Evolutionary conservation across 2,329 filamentous ascomycete species (phyloP).

Genomic region (Fusarium multiceps): DNA sequence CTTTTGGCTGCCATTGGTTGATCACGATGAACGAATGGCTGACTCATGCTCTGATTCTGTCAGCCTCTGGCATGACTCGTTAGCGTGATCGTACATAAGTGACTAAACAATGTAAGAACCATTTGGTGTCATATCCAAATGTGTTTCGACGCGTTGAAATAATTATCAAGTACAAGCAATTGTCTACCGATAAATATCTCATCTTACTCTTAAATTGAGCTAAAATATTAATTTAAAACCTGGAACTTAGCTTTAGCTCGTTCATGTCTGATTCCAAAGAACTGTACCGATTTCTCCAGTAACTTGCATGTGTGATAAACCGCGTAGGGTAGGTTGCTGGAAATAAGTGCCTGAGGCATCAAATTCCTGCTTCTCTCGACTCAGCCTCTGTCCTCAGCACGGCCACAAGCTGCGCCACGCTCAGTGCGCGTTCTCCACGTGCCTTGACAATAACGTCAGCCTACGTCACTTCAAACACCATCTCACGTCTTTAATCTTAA

Average conservation of each 20-base stretch:
- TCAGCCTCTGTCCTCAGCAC: background rate
- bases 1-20: background rate
- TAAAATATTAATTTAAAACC: fast-evolving
- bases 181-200: no score
- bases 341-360: background rate
- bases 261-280: background rate
- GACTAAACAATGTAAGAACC: no score
- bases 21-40: fast-evolving
- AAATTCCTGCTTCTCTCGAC: fast-evolving
- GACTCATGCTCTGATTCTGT: fast-evolving
- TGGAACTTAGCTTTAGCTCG: fast-evolving
- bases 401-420: slow-evolving; percentile 4
- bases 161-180: fast-evolving
- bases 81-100: fast-evolving
- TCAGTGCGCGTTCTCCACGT: background rate
- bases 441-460: slow-evolving; percentile 16
- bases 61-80: fast-evolving
- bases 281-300: background rate
- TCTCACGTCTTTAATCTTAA: slow-evolving; percentile 1
- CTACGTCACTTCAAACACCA: slow-evolving; percentile 5
- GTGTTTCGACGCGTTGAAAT: fast-evolving
- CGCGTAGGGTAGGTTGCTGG: background rate
- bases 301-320: background rate
- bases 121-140: no score
- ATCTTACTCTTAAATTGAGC: no score